Conservation (phyloP, 352 stramenopile genomes). For the Phytopythium sindhum region DNA sequence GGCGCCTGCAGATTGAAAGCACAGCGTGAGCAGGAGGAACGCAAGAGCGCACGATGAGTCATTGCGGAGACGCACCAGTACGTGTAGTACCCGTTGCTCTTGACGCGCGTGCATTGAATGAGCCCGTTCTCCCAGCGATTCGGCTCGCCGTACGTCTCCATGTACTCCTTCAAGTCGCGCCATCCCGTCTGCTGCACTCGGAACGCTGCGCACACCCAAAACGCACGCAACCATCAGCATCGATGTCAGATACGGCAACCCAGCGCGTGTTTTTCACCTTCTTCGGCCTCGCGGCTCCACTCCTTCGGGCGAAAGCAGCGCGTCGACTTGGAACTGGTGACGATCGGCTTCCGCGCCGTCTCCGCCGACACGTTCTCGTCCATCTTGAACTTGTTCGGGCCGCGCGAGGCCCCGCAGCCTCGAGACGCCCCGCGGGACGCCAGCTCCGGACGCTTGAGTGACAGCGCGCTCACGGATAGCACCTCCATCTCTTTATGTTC, state of each 20-base stretch:
- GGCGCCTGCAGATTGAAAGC: constrained; percentile 24
- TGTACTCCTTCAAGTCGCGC: constrained; percentile 80
- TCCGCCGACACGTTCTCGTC: constrained; percentile 34
- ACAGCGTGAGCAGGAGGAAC: neutral
- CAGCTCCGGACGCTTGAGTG: constrained; percentile 26
- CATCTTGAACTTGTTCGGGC: constrained; percentile 48
- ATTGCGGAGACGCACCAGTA: constrained; percentile 44
- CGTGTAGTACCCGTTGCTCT: constrained; percentile 81
- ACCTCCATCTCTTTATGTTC: constrained; percentile 17
- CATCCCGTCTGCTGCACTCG: constrained; percentile 71
- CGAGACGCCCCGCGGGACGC: constrained; percentile 35
- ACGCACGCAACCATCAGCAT: neutral
- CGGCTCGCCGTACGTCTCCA: constrained; percentile 67
- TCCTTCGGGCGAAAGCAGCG: constrained; percentile 66
- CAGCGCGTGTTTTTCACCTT: constrained; percentile 24
- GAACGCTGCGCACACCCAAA: constrained; percentile 31
- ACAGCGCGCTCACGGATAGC: constrained; percentile 32
- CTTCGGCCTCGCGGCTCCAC: constrained; percentile 63
- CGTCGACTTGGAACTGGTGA: constrained; percentile 50
- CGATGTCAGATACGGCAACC: neutral
- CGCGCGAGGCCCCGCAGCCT: constrained; percentile 11
- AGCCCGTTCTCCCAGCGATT: constrained; percentile 74
- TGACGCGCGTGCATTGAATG: constrained; percentile 76
- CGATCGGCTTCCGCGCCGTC: constrained; percentile 24
- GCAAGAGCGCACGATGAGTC: neutral